Evolutionary conservation across 2,329 filamentous ascomycete species (phyloP).

Genomic region (Pseudogymnoascus destructans): DNA sequence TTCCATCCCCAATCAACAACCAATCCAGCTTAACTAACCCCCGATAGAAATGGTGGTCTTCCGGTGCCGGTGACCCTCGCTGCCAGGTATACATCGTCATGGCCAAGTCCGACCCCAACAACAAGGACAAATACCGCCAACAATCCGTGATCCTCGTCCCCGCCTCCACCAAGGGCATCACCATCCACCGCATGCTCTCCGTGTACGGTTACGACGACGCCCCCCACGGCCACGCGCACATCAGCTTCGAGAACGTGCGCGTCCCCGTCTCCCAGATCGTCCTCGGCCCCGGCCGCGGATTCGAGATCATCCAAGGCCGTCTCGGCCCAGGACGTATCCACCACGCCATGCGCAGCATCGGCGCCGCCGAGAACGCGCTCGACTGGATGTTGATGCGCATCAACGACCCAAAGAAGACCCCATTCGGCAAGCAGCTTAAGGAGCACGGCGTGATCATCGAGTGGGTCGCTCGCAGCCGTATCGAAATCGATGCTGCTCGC

Average conservation of each 20-base stretch:
- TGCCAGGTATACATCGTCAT: conserved; percentile 94
- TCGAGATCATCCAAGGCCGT: conserved; percentile 96
- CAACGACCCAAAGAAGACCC: conserved; percentile 82
- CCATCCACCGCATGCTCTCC: conserved; percentile 82
- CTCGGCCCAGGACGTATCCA: conserved; percentile 93
- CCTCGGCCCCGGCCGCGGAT: conserved; percentile 83
- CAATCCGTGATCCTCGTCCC: conserved; percentile 91
- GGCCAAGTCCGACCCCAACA: conserved; percentile 73
- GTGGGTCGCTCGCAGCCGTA: conserved; percentile 81
- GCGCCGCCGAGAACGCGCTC: conserved; percentile 77
- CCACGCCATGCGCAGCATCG: conserved; percentile 92
- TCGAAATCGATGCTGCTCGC: conserved; percentile 87
- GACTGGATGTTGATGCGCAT: conserved; percentile 92
- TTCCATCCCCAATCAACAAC: background rate
- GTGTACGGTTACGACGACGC: conserved; percentile 97
- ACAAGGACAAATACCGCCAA: conserved; percentile 70
- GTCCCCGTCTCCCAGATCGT: conserved; percentile 76
- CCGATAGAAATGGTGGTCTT: conserved; percentile 93
- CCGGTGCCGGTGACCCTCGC: conserved; percentile 81
- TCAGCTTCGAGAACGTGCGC: conserved; percentile 79
- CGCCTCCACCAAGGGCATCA: conserved; percentile 67
- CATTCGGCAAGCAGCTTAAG: conserved; percentile 76
- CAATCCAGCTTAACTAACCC: conserved; percentile 15
- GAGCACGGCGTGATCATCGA: conserved; percentile 92
- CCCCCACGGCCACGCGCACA: conserved; percentile 93